These are phyloP conservation scores for Blepharisma japonicum DNA, from an alignment of 73 alveolate species.

Conservation along the genomic window DNA sequence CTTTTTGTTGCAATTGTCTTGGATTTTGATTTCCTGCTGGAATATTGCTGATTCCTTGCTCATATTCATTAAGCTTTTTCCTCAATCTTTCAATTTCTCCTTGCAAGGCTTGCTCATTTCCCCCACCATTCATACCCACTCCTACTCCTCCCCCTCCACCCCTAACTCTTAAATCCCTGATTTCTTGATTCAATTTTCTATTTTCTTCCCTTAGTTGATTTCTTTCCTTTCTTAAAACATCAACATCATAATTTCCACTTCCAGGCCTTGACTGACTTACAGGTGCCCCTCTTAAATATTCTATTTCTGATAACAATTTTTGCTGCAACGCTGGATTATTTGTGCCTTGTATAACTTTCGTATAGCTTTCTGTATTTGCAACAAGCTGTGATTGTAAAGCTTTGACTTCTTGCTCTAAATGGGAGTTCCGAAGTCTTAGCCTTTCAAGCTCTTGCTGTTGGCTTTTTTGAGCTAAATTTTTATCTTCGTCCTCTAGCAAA, in stretches of 20 bases:
- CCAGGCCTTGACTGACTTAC: slow-evolving; percentile 33
- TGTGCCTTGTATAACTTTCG: slow-evolving; percentile 33
- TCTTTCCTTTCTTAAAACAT: slow-evolving; percentile 81
- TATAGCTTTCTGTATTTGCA: slow-evolving; percentile 23
- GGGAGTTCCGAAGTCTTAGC: slow-evolving; percentile 86
- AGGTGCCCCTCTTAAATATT: slow-evolving; percentile 36
- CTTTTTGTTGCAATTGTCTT: slow-evolving; percentile 78
- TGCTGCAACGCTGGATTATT: slow-evolving; percentile 33
- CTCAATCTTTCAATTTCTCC: slow-evolving; percentile 68
- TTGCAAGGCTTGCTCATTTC: slow-evolving; percentile 20
- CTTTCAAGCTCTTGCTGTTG: slow-evolving; percentile 89
- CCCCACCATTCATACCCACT: slow-evolving; percentile 4
- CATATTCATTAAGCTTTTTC: slow-evolving; percentile 49
- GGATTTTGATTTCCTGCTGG: slow-evolving; percentile 74
- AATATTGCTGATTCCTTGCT: slow-evolving; percentile 32
- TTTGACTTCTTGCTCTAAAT: slow-evolving; percentile 75
- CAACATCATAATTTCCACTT: slow-evolving; percentile 51
- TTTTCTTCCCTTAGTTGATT: slow-evolving; percentile 89
- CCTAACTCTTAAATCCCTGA: neutral
- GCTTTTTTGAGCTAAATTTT: slow-evolving; percentile 76
- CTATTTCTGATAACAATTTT: slow-evolving; percentile 47
- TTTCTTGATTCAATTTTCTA: slow-evolving; percentile 39
- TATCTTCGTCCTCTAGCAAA: slow-evolving; percentile 89
- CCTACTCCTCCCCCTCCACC: neutral
- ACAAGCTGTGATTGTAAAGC: slow-evolving; percentile 42